Base-by-base conservation (phyloP, 176 grass and related monocot species). In the Thinopyrum elongatum region DNA sequence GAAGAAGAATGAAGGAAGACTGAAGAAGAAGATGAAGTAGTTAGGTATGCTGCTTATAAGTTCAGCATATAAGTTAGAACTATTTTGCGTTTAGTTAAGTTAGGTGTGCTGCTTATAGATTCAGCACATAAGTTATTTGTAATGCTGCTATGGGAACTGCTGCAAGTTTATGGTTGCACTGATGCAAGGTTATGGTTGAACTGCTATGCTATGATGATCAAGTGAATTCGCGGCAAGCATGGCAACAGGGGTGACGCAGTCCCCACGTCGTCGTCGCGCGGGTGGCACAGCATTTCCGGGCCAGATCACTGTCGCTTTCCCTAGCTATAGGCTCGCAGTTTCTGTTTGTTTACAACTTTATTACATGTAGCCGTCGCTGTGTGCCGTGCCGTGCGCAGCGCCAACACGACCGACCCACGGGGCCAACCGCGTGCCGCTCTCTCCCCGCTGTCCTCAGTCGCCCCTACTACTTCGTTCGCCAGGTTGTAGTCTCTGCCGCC, bases 381-480 rank as follows among this genome's bases (percentile, higher is more conserved):
- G 25, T 66, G 70, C 38, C 26, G 23, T 66, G 70, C 38, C n/a
- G 58, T 42, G 31, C 7, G 51, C 22, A 3, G 61, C 22, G 46
- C 61, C 33, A 61, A 31, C 62, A 39, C 81, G 68, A 80, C 89
- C 89, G 85, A 91, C 81, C 81, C 69, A 28, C 39, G 81, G 82
- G 87, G 39, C 91, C 91, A 89, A 80, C 83, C 75, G 76, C 84
- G 63, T 51, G 84, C 84, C 74, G 74, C 83, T 85, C 14, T 16
- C 83, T 68, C n/a, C 10, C 6, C 25, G 21, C 38, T 65, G 53
- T 57, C 53, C 53, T 57, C 53, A 57, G 19, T 22, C 53, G 6
- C 51, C 51, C 47, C 47, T 51, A 51, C 47, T 16, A 15, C 47
- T 82, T 83, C 79, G 53, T 82, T 86, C 72, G 57, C 55, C 42